Percentiles rank a stretch among this genome's conserved stretches.
Conservation (phyloP, 2,329 filamentous ascomycete genomes). For the Metarhizium brunneum region DNA sequence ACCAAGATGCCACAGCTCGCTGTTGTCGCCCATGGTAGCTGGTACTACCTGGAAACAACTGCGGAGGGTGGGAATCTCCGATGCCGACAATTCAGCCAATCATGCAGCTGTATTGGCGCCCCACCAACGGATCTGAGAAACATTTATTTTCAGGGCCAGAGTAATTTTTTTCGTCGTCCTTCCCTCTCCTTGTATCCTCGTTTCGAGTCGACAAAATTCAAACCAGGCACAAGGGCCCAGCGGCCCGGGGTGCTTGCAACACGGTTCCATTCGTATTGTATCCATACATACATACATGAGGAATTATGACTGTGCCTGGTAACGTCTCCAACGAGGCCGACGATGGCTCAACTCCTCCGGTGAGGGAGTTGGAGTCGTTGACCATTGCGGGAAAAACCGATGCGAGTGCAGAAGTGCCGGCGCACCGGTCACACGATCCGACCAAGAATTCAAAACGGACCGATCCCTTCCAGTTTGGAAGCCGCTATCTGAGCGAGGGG, state of each 20-base stretch:
- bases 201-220: background rate
- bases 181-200: background rate
- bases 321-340: slow-evolving; percentile 12
- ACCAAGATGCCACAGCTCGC: background rate
- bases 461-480: slow-evolving; percentile 94
- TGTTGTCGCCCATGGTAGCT: background rate
- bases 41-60: background rate
- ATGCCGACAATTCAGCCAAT: slow-evolving; percentile 2
- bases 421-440: slow-evolving; percentile 64
- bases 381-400: slow-evolving; percentile 8
- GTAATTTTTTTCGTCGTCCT: background rate
- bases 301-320: slow-evolving; percentile 10
- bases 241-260: background rate
- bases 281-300: background rate
- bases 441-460: slow-evolving; percentile 70
- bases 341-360: slow-evolving; percentile 11
- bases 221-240: background rate
- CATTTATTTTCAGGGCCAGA: background rate
- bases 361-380: slow-evolving; percentile 16
- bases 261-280: background rate
- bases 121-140: background rate
- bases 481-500: slow-evolving; percentile 69
- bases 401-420: slow-evolving; percentile 26
- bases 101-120: background rate
- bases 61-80: slow-evolving; percentile 6